phyloP scores from a whole-genome alignment of 805 yeast genomes.

The Komagataella ulmi region DNA sequence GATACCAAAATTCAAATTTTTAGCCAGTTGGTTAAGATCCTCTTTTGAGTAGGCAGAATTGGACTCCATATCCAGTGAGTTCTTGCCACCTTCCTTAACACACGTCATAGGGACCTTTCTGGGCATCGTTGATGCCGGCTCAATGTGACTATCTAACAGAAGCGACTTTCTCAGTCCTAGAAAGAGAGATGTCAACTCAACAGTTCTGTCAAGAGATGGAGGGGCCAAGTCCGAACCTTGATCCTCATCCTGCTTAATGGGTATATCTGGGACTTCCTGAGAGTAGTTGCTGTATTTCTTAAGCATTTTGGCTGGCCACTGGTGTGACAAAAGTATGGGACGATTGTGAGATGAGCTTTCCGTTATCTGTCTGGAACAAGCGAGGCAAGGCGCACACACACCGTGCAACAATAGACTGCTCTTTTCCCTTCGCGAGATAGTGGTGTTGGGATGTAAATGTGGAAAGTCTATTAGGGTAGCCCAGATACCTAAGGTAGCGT shows the following conservation, averaged over 20 bases:
- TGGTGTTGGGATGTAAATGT: neutral
- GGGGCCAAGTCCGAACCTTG: neutral
- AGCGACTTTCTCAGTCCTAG: neutral
- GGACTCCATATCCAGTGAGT: neutral
- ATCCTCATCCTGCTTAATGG: neutral
- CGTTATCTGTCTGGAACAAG: neutral
- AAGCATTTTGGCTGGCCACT: neutral
- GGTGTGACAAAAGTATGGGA: neutral
- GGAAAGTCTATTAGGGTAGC: neutral
- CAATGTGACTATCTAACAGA: neutral
- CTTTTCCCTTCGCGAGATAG: neutral
- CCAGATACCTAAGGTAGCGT: neutral
- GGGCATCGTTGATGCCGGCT: neutral
- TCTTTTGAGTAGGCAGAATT: neutral
- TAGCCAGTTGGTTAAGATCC: neutral
- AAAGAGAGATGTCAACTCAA: neutral
- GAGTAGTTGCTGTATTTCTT: constrained; percentile 1
- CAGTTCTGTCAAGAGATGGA: neutral
- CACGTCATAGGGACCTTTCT: neutral
- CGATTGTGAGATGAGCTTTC: neutral
- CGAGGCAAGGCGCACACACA: neutral
- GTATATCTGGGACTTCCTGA: neutral
- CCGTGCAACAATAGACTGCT: neutral
- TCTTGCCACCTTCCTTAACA: neutral
- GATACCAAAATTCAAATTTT: neutral